Base-by-base conservation (phyloP, 2,329 filamentous ascomycete species). In the Aureobasidium sp. region DNA sequence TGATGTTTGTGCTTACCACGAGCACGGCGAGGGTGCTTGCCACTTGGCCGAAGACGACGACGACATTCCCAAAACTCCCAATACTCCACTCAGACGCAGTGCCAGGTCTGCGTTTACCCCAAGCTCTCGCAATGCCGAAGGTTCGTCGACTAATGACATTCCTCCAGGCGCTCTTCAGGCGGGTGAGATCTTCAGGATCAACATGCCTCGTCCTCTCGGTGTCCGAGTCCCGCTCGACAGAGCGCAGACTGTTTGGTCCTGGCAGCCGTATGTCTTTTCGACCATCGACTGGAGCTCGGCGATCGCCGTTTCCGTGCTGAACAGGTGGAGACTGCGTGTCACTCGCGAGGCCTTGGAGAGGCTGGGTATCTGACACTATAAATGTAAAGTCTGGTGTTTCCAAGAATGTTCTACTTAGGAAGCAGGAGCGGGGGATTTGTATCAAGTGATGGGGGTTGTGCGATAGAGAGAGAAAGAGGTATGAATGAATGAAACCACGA, bases 1-100 rank as follows among this genome's bases (percentile, higher is more conserved):
- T 21, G 38, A 60, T 37, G 8, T 35, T 23, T 60, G 57, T 53
- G 19, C 11, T 17, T 54, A 60, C 17, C 57, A 60, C 29, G 57
- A 60, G 25, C 57, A 60, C 37, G 49, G 29, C 5, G 25, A 33
- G 11, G 47, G n/a, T 9, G 37, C 15, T 17, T 53, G 45, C 21
- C 38, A 46, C 17, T 15, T 51, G 37, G 33, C 19, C 25, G 46
- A 19, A 38, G 49, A 38, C 23, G 47, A 37, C 1, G 27, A 31
- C 15, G 57, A 2, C 5, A 1, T 13, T 0, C 9, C 21, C 31
- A 6, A 6, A 17, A 3, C 27, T 11, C 46, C 29, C 5, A 17
- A 15, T 13, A 23, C 46, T 23, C 47, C 31, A 9, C 19, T 50
- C 19, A 50, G 47, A 50, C 47, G 47, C 11, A 50, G 47, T 15